Conservation (phyloP, 1,284 basidiomycete genomes). For the Microbotryum intermedium region DNA sequence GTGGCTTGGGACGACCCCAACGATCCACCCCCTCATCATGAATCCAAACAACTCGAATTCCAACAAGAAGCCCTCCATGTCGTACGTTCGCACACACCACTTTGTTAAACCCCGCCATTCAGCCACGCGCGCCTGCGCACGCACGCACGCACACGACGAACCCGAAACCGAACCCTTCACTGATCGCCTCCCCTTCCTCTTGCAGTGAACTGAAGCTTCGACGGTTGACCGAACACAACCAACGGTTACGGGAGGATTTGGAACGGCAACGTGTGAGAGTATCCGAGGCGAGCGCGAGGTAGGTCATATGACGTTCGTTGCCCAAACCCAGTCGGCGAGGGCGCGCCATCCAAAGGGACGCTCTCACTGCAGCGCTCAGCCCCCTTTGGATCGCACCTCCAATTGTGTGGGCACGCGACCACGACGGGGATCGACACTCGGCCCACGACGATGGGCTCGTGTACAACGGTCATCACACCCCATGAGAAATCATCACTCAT, state of each 20-base stretch:
- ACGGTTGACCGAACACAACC: slow-evolving; percentile 85
- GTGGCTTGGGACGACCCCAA: too few species aligned
- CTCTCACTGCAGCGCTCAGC: too few species aligned
- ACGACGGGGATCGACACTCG: too few species aligned
- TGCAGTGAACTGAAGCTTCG: slow-evolving; percentile 77
- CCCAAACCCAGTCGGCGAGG: too few species aligned
- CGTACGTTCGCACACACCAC: slow-evolving; percentile 8
- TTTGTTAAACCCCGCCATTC: background rate
- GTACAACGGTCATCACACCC: too few species aligned
- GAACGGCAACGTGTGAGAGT: slow-evolving; percentile 76
- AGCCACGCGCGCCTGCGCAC: background rate
- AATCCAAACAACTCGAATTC: background rate
- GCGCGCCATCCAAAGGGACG: too few species aligned
- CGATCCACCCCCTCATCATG: too few species aligned
- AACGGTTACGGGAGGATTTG: slow-evolving; percentile 79
- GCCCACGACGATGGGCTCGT: background rate
- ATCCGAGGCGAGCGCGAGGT: slow-evolving; percentile 85
- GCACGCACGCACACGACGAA: background rate
- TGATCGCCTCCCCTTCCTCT: background rate
- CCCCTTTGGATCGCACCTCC: too few species aligned
- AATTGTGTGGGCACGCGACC: too few species aligned
- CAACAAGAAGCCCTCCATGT: slow-evolving; percentile 25
- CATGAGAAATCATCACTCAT: background rate
- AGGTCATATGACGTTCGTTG: slow-evolving; percentile 38
- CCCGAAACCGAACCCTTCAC: background rate